Evolutionary conservation across 2,329 filamentous ascomycete species (phyloP), one percentile per base, ranked within the genome.

Genomic region (Aureobasidium zeae): DNA sequence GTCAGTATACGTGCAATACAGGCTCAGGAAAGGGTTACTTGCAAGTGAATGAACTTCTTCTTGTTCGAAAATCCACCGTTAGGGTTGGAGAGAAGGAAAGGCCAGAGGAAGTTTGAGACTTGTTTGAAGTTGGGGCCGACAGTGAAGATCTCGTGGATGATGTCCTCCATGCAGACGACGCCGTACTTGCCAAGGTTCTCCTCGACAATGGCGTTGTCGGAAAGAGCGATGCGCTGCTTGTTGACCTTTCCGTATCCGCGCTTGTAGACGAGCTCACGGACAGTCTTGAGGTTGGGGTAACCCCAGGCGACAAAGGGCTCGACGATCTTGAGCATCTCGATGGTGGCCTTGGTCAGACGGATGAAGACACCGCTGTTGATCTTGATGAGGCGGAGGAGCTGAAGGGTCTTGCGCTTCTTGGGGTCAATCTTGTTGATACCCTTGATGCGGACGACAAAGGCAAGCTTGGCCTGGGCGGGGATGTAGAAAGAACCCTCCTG

Each of bases 361-460:
- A 98, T 77, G 75, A 98, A 98, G 71, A 95, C 86, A 71, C 89
- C 91, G 71, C 94, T 96, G 86, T 98, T 98, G 84, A 98, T 98
- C 78, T 98, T 91, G 63, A 98, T 83, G 56, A 98, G 86, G 77
- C 91, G 89, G 68, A 98, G 88, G 51, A 98, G 86, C 76, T 98
- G 91, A 61, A 98, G 81, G 65, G 94, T 96, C 83, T 98, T 98
- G 79, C 91, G 88, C 72, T 93, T 93, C 85, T 98, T 96, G 61
- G 91, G 91, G 67, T 93, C 81, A 63, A 98, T 96, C 85, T 98
- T 98, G 86, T 96, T 96, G 87, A 98, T 96, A 94, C 89, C 91
- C 86, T 98, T 98, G 79, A 98, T 98, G 70, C 91, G 89, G 71
- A 96, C 74, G 62, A 98, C 81, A 70, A 98, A 98, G 74, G 89